Base-by-base conservation (phyloP, 1,284 basidiomycete species). In the Sanghuangporus sanghuang region DNA sequence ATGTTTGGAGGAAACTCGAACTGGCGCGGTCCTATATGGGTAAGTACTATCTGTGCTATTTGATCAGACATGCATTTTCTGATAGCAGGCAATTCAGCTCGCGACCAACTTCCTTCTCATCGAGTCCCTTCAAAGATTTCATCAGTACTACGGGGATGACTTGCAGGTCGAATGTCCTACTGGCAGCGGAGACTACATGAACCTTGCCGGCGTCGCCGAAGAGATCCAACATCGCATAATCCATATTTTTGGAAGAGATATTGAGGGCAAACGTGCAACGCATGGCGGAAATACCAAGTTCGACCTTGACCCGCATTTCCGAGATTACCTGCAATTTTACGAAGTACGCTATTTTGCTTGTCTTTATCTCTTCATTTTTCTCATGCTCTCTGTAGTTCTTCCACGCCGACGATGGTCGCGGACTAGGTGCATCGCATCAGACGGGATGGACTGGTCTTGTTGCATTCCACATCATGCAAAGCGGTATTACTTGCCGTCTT, bases 1-100 rank as follows among this genome's bases (percentile, higher is more conserved):
- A 99, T 99, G 96, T 98, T 98, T 75, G 96, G 97, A 62, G 96
- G 96, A 38, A 98, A 98, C 76, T 95, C 93, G 21, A 98, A 99
- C 75, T 97, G 96, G 96, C 84, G 96, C 73, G 90, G 89, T 14
- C 89, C 89, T 5, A 90, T 92, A 64, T 92, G 90, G 89, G 70
- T 77, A 82, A 68, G 18, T 52, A 14, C 52, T 52, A 60, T 62
- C 27, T 8, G 38, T 12, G 14, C 2, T n/a, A 1, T 46, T 1
- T 18, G 2, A 46, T 21, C 44, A 18, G 44, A 46, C 7, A 16
- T 18, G 16, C 16, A 49, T 35, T 52, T 52, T n/a, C n/a, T 23
- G 14, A 27, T 8, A 55, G 18, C 35, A 39, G 48, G 16, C 35
- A 52, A 8, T 46, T 86, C 87, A 96, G 96, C 85, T 98, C 57